These are phyloP conservation scores for Candida sp. DNA, from an alignment of 1,139 yeast species.

Conservation along the genomic window DNA sequence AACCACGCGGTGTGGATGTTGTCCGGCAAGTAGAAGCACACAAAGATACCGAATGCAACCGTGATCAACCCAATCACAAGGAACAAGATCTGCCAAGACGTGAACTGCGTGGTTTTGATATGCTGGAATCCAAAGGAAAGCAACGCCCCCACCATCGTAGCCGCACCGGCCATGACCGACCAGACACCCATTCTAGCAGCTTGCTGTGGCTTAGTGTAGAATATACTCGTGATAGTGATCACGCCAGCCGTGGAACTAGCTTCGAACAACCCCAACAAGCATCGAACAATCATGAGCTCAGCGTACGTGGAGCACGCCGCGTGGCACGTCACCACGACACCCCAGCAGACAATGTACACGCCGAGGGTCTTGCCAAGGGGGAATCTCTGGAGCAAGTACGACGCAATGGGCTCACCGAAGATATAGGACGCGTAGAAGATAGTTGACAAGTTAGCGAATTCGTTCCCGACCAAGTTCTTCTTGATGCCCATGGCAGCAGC, in stretches of 20 bases:
- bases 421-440: conserved; percentile 50
- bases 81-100: conserved; percentile 45
- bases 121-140: conserved; percentile 47
- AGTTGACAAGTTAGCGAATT: conserved; percentile 47
- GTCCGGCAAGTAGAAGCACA: conserved; percentile 33
- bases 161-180: conserved; percentile 44
- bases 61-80: conserved; percentile 42
- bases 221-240: conserved; percentile 44
- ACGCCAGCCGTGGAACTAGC: conserved; percentile 50
- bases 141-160: conserved; percentile 44
- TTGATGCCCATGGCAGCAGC: conserved; percentile 59
- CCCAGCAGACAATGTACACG: conserved; percentile 43
- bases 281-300: conserved; percentile 44
- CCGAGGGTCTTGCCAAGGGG: conserved; percentile 46
- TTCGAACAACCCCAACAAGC: conserved; percentile 45
- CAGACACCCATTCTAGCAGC: conserved; percentile 38
- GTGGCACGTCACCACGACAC: conserved; percentile 39
- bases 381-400: conserved; percentile 38
- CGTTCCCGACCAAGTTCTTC: conserved; percentile 30
- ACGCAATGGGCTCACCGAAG: conserved; percentile 48
- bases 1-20: conserved; percentile 35
- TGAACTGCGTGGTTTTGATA: conserved; percentile 26
- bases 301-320: conserved; percentile 40
- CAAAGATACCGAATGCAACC: conserved; percentile 31
- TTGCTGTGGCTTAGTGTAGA: conserved; percentile 44